These are phyloP conservation scores for Phialemonium atrogriseum DNA, from an alignment of 2,329 filamentous ascomycete species.

Conservation along the genomic window DNA sequence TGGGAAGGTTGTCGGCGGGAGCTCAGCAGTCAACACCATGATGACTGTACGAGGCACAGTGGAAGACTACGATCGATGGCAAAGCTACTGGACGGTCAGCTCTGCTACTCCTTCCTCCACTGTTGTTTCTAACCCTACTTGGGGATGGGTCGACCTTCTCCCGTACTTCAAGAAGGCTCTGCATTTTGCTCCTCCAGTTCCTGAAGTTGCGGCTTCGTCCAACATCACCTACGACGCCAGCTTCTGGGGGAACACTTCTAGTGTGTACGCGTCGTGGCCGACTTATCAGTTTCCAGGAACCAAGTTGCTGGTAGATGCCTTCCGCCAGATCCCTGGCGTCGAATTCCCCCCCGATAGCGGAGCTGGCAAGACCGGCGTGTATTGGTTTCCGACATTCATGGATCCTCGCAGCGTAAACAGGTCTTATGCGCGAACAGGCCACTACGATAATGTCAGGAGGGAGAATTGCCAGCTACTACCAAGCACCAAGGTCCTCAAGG, in stretches of 20 bases:
- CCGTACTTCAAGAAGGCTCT: constrained; percentile 24
- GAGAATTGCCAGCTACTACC: constrained; percentile 23
- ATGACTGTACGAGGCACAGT: constrained; percentile 23
- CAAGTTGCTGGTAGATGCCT: constrained; percentile 23
- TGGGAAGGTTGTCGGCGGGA: constrained; percentile 26
- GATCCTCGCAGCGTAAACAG: constrained; percentile 25
- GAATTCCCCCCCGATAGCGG: constrained; percentile 30
- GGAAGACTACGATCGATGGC: constrained; percentile 25
- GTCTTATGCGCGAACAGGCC: constrained; percentile 30
- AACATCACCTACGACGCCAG: constrained; percentile 23
- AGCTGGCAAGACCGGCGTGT: constrained; percentile 28
- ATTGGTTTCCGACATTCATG: constrained; percentile 33
- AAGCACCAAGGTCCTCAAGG: constrained; percentile 19
- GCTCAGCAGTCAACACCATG: constrained; percentile 27
- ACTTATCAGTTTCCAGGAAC: constrained; percentile 25
- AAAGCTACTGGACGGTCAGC: no score
- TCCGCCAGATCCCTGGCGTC: constrained; percentile 26
- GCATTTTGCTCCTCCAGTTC: constrained; percentile 8
- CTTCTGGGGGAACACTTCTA: constrained; percentile 27
- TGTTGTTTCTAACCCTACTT: no score
- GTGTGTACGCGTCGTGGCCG: constrained; percentile 25
- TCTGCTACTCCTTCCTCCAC: no score
- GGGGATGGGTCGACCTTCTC: constrained; percentile 13
- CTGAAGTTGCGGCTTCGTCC: constrained; percentile 13
- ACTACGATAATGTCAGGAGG: constrained; percentile 20